Percentiles rank a stretch among this genome's conserved stretches.
Evolutionary conservation across 2,329 filamentous ascomycete genomes (phyloP).

Genomic region (Scedosporium boydii): DNA sequence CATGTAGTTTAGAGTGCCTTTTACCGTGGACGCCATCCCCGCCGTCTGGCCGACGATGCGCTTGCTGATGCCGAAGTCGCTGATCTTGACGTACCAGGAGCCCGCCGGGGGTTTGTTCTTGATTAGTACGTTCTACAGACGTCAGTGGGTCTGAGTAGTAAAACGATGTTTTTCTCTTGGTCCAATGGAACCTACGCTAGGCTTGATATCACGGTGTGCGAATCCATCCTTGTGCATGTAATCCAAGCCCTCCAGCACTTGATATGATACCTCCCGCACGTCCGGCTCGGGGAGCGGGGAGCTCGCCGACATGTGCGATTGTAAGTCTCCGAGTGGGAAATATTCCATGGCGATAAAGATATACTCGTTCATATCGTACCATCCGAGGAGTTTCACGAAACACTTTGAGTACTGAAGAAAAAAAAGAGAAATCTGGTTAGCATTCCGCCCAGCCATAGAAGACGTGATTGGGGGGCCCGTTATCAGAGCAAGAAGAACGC

Average conservation of each 20-base stretch:
- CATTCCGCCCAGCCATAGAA: too few relatives aligned
- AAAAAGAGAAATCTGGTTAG: too few relatives aligned
- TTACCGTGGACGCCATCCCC: not conserved
- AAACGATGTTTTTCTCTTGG: not conserved
- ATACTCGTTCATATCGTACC: constrained; percentile 11
- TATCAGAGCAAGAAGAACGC: not conserved
- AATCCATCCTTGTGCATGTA: constrained; percentile 15
- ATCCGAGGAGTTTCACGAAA: constrained; percentile 16
- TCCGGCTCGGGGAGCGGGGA: constrained; percentile 11
- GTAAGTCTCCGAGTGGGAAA: constrained; percentile 13
- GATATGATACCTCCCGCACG: constrained; percentile 10
- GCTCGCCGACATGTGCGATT: constrained; percentile 9
- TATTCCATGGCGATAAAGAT: constrained; percentile 18
- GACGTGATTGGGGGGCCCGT: too few relatives aligned
- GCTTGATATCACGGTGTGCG: constrained; percentile 16
- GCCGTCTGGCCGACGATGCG: not conserved
- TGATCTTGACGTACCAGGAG: constrained; percentile 15
- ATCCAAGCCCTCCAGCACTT: constrained; percentile 12
- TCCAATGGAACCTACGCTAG: constrained; percentile 8
- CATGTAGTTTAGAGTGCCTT: constrained; percentile 11
- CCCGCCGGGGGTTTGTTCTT: constrained; percentile 8
- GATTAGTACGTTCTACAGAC: constrained; percentile 14
- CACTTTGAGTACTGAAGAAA: constrained; percentile 11
- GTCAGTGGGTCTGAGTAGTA: not conserved
- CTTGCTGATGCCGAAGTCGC: constrained; percentile 17